Conservation (phyloP, 768 basidiomycete genomes). For the Clitopilus hobsonii region DNA sequence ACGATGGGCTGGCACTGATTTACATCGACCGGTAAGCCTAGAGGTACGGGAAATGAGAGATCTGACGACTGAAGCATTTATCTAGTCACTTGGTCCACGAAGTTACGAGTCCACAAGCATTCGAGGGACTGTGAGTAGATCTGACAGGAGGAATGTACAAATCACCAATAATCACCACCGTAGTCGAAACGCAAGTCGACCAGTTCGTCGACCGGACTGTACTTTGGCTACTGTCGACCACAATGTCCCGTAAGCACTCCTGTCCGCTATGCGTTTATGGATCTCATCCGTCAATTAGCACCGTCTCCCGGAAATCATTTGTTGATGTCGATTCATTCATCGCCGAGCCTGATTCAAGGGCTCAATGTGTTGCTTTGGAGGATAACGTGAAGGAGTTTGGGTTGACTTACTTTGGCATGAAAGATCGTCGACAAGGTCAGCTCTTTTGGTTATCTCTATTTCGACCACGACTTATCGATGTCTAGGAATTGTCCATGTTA, state of each 20-base stretch:
- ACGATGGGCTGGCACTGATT: constrained; percentile 74
- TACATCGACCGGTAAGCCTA: constrained; percentile 72
- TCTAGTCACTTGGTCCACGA: constrained; percentile 72
- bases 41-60: neutral
- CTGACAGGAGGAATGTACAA: neutral
- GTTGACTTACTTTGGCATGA: constrained; percentile 88
- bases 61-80: neutral
- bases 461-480: constrained; percentile 4
- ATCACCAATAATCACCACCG: constrained; percentile 4
- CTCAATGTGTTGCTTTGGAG: constrained; percentile 79
- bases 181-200: constrained; percentile 69
- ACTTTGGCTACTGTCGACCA: constrained; percentile 89
- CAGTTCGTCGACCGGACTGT: constrained; percentile 81
- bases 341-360: constrained; percentile 78
- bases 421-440: constrained; percentile 80
- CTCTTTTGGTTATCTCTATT: neutral
- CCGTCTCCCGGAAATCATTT: constrained; percentile 70
- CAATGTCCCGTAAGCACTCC: constrained; percentile 70
- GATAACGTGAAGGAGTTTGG: constrained; percentile 91
- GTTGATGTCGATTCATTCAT: constrained; percentile 70
- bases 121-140: constrained; percentile 70
- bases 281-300: constrained; percentile 36
- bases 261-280: neutral
- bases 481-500: constrained; percentile 79
- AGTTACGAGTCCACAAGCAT: constrained; percentile 92